Base-by-base conservation (phyloP, 768 basidiomycete species). In the Lactarius quietus region DNA sequence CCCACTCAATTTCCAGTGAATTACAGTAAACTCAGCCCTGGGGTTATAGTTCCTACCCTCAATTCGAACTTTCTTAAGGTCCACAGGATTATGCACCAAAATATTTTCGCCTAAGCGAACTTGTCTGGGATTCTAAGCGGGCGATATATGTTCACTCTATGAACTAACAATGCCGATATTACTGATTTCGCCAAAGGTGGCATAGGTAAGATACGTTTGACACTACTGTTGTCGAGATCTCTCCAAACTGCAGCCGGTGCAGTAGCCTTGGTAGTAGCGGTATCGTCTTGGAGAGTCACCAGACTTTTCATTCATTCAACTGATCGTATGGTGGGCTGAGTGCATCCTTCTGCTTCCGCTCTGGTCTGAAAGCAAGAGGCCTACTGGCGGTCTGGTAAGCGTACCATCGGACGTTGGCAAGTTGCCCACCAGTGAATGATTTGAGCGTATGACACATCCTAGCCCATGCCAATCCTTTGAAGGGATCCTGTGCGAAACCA, bases 241-340 rank as follows among this genome's bases (percentile, higher is more conserved):
- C 5, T 43, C 6, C 28, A 61, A 20, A 31, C 17, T 64, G 64
- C 26, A 20, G 12, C 15, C 29, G 36, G 31, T 59, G n/a, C n/a
- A n/a, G n/a, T n/a, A n/a, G n/a, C n/a, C n/a, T n/a, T n/a, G n/a
- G 62, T 39, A 57, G 54, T 28, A 71, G 20, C 10, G 78, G 78
- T 29, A 79, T 14, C 8, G 78, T 61, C 73, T 92, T 90, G 33
- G 91, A 74, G 26, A 85, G 68, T 90, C 90, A 91, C 90, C 89
- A 91, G 0, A 55, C 61, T 53, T 69, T 76, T 26, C 74, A 65
- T 6, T 78, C 70, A n/a, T 73, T 66, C 33, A 91, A 79, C 75
- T 88, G 82, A 73, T 91, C 89, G 63, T 85, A 83, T 6, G 79
- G 72, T 0, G 76, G 78, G 58, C 76, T 76, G 17, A 87, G 61